A percentile compares a stretch with the other conserved stretches of the same genome.
Evolutionary conservation across 1,139 yeast species (phyloP).

Genomic region (Zygosaccharomyces pseudobailii): DNA sequence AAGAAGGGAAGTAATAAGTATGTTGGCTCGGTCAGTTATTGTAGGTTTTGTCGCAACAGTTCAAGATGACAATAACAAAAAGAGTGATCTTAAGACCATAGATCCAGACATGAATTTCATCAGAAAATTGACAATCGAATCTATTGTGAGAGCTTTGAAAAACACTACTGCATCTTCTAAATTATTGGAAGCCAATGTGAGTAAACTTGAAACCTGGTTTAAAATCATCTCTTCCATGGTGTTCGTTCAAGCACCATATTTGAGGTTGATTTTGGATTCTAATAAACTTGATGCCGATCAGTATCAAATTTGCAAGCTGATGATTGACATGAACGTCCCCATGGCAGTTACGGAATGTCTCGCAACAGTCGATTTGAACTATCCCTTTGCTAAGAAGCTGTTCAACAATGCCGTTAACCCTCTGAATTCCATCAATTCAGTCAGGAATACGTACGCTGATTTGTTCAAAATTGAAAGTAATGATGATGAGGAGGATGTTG

Average conservation of each 20-base stretch:
- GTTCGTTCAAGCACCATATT: slow-evolving; percentile 52
- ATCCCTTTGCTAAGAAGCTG: slow-evolving; percentile 59
- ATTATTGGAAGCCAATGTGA: slow-evolving; percentile 25
- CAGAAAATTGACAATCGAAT: slow-evolving; percentile 69
- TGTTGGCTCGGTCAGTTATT: slow-evolving; percentile 42
- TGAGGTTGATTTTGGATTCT: slow-evolving; percentile 55
- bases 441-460: slow-evolving; percentile 55
- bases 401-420: slow-evolving; percentile 57
- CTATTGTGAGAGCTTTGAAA: slow-evolving; percentile 48
- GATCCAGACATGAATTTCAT: slow-evolving; percentile 70
- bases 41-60: slow-evolving; percentile 58
- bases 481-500: slow-evolving; percentile 60
- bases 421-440: slow-evolving; percentile 56
- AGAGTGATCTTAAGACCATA: slow-evolving; percentile 45
- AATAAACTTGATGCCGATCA: slow-evolving; percentile 52
- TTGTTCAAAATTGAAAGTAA: slow-evolving; percentile 50
- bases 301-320: slow-evolving; percentile 54
- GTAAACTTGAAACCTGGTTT: slow-evolving; percentile 32
- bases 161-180: slow-evolving; percentile 27
- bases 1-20: slow-evolving; percentile 37
- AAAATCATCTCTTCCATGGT: slow-evolving; percentile 28
- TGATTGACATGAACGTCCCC: slow-evolving; percentile 65
- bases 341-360: slow-evolving; percentile 51
- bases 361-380: slow-evolving; percentile 64
- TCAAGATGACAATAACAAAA: slow-evolving; percentile 39